Evolutionary conservation across 2,329 filamentous ascomycete species (phyloP).

Genomic region (Biscogniauxia mediterranea): DNA sequence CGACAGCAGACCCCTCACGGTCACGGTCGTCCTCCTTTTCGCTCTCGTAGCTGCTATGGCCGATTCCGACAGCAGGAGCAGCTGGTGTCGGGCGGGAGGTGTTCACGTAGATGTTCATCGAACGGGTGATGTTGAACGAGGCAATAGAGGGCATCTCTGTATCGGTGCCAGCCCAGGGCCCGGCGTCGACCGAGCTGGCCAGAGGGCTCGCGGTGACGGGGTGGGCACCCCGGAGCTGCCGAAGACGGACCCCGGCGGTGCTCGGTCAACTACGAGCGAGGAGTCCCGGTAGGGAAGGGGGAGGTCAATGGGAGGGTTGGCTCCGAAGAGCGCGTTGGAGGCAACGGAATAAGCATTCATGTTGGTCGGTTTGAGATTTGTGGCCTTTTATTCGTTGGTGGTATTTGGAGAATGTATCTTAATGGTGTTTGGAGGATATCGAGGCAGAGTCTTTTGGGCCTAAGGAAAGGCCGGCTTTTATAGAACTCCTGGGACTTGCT

Average conservation of each 20-base stretch:
- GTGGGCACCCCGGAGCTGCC: neutral
- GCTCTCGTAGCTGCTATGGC: too few relatives aligned
- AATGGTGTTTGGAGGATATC: neutral
- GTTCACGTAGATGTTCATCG: neutral
- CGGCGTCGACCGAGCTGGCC: neutral
- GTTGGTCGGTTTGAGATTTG: neutral
- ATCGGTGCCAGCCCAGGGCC: too few relatives aligned
- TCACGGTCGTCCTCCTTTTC: neutral
- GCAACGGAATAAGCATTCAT: slow-evolving; percentile 5
- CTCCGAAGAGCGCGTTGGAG: slow-evolving; percentile 3
- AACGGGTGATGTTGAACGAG: neutral
- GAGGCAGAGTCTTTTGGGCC: neutral
- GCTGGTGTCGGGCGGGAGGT: too few relatives aligned
- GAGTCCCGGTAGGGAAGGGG: neutral
- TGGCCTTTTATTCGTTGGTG: neutral
- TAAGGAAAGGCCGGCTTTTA: neutral
- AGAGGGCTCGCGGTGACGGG: neutral
- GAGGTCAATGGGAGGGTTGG: neutral
- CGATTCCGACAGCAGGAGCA: too few relatives aligned
- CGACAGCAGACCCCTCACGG: too few relatives aligned
- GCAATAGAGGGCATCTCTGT: neutral
- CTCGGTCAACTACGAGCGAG: neutral
- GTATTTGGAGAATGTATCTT: neutral
- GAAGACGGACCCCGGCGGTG: neutral
- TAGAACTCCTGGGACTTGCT: neutral